phyloP scores from a whole-genome alignment of 106 monocot genomes.

The Acanthochlamys bracteata region DNA sequence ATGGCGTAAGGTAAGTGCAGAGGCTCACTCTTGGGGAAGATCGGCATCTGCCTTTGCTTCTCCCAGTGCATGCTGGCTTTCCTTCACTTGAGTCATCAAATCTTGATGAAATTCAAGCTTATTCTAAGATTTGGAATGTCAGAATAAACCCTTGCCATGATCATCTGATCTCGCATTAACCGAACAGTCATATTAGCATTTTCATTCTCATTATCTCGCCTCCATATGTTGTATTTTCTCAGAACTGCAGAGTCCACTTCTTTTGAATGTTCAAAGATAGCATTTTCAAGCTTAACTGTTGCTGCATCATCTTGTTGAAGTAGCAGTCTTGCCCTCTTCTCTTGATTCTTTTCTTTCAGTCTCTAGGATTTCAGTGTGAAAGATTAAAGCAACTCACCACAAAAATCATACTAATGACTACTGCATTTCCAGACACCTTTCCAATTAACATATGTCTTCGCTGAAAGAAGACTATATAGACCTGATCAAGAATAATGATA shows the following conservation, averaged over 20 bases:
- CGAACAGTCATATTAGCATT: slow-evolving; percentile 59
- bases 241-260: slow-evolving; percentile 65
- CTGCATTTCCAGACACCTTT: neutral
- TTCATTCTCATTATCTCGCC: slow-evolving; percentile 62
- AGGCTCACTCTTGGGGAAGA: slow-evolving; percentile 27
- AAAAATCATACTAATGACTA: neutral
- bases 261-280: slow-evolving; percentile 61
- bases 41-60: slow-evolving; percentile 58
- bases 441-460: neutral
- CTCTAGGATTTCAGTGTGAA: slow-evolving; percentile 1
- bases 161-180: slow-evolving; percentile 62
- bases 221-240: slow-evolving; percentile 74
- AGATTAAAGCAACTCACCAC: neutral
- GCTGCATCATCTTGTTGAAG: slow-evolving; percentile 44
- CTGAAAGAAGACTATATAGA: neutral
- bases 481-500: neutral
- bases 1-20: neutral
- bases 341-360: slow-evolving; percentile 4
- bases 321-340: neutral
- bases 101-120: slow-evolving; percentile 34
- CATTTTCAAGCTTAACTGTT: slow-evolving; percentile 61
- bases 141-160: slow-evolving; percentile 60
- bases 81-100: slow-evolving; percentile 39
- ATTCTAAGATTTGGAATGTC: slow-evolving; percentile 32
- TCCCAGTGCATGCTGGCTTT: slow-evolving; percentile 54